Percentiles rank a stretch among this genome's conserved stretches.
These are phyloP conservation scores for Trametes coccinea DNA, from an alignment of 768 basidiomycete species.

Conservation along the genomic window DNA sequence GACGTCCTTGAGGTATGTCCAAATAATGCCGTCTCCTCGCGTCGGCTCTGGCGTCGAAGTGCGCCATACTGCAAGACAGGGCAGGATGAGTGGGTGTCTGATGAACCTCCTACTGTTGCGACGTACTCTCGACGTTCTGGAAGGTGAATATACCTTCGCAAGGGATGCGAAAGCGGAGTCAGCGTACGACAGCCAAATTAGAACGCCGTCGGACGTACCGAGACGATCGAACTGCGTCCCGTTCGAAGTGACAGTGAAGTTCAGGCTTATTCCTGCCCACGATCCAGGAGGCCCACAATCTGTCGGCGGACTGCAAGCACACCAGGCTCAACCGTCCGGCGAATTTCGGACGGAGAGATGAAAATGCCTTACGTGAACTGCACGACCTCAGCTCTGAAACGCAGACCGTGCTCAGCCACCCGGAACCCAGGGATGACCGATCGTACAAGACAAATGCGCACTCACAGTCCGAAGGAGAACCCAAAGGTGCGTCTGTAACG, in stretches of 20 bases:
- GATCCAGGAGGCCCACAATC: conserved; percentile 69
- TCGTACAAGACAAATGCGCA: conserved; percentile 7
- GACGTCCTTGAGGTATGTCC: conserved; percentile 78
- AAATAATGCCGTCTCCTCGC: conserved; percentile 64
- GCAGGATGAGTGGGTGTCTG: no score
- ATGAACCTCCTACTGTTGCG: no score
- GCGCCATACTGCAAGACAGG: conserved; percentile 58
- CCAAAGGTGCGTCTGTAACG: conserved; percentile 66
- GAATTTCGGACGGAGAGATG: background rate
- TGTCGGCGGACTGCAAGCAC: conserved; percentile 56
- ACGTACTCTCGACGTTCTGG: conserved; percentile 74
- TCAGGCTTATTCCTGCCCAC: conserved; percentile 75
- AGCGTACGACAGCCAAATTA: background rate
- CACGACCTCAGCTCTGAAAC: conserved; percentile 59
- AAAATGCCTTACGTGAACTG: conserved; percentile 50
- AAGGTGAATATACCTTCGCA: conserved; percentile 62
- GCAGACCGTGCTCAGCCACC: background rate
- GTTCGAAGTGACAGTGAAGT: conserved; percentile 76
- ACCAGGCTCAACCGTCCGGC: no score
- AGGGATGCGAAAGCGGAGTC: background rate
- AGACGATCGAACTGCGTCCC: conserved; percentile 73
- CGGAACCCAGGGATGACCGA: background rate
- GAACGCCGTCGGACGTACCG: conserved; percentile 8
- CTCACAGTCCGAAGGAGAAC: conserved; percentile 67
- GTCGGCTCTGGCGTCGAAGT: conserved; percentile 81